Evolutionary conservation across 805 yeast genomes (phyloP).

Genomic region (Kurtzmaniella cleridarum): DNA sequence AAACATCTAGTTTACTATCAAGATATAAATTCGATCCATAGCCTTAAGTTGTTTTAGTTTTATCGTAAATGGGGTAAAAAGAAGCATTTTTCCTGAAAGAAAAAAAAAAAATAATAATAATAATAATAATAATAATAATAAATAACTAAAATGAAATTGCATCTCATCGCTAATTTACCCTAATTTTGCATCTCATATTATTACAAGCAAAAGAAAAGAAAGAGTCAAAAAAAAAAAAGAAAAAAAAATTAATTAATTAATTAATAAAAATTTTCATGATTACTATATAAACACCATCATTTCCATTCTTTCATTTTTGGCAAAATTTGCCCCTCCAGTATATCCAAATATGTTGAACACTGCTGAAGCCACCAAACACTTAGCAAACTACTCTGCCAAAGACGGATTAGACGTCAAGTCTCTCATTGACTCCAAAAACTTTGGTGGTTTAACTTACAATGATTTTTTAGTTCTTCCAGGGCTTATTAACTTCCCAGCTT

Average conservation of each 20-base stretch:
- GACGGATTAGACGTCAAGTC: slow-evolving; percentile 84
- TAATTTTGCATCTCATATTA: no score
- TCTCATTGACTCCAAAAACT: slow-evolving; percentile 81
- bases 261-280: neutral
- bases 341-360: slow-evolving; percentile 12
- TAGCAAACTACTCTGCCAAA: slow-evolving; percentile 58
- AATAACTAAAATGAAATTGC: no score
- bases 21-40: no score
- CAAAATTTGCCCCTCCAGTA: slow-evolving; percentile 31
- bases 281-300: neutral
- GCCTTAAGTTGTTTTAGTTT: no score
- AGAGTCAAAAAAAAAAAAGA: neutral
- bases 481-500: slow-evolving; percentile 82
- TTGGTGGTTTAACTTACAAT: slow-evolving; percentile 97
- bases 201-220: no score
- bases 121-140: no score
- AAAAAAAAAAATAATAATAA: no score
- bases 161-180: no score
- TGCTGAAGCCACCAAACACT: slow-evolving; percentile 61
- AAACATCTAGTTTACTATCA: no score
- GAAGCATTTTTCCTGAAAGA: no score
- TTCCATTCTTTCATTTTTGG: slow-evolving; percentile 32
- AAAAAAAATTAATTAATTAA: neutral
- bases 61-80: no score
- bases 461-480: slow-evolving; percentile 96